Conservation (phyloP, 1,284 basidiomycete genomes). For the Caloboletus firmus region DNA sequence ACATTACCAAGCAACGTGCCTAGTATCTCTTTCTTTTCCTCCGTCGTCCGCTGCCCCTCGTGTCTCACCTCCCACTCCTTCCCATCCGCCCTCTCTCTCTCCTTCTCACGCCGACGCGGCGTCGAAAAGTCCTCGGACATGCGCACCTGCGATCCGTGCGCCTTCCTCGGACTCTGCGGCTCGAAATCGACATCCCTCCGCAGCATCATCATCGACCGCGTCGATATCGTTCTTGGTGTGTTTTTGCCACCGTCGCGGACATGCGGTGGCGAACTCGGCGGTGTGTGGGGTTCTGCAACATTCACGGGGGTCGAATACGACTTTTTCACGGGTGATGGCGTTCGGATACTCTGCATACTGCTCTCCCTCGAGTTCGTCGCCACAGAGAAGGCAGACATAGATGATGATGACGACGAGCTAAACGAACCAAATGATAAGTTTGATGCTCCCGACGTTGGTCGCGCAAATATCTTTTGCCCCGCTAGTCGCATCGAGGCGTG, state of each 20-base stretch:
- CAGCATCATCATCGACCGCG: conserved; percentile 59
- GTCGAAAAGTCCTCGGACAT: conserved; percentile 26
- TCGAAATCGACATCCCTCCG: conserved; percentile 69
- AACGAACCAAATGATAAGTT: conserved; percentile 39
- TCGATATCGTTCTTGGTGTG: conserved; percentile 30
- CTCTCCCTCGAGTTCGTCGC: conserved; percentile 40
- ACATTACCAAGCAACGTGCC: conserved; percentile 85
- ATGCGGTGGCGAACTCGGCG: conserved; percentile 39
- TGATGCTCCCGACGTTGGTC: conserved; percentile 18
- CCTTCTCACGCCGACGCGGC: not conserved
- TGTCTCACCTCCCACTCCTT: conserved; percentile 1
- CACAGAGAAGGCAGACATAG: conserved; percentile 45
- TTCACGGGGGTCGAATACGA: conserved; percentile 28
- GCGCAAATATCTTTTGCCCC: conserved; percentile 27
- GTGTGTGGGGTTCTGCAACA: conserved; percentile 24
- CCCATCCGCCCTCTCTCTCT: not conserved
- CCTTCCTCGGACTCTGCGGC: conserved; percentile 66
- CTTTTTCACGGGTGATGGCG: conserved; percentile 34
- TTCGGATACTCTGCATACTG: conserved; percentile 27
- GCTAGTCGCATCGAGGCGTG: conserved; percentile 29
- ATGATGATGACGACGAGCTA: conserved; percentile 42
- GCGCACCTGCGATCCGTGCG: conserved; percentile 29
- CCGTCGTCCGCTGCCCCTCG: conserved; percentile 55
- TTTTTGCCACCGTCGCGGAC: conserved; percentile 8
- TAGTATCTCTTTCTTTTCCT: conserved; percentile 82